A percentile compares a stretch with the other conserved stretches of the same genome.
phyloP scores from a whole-genome alignment of 805 yeast species.

The Nakazawaea sp. region DNA sequence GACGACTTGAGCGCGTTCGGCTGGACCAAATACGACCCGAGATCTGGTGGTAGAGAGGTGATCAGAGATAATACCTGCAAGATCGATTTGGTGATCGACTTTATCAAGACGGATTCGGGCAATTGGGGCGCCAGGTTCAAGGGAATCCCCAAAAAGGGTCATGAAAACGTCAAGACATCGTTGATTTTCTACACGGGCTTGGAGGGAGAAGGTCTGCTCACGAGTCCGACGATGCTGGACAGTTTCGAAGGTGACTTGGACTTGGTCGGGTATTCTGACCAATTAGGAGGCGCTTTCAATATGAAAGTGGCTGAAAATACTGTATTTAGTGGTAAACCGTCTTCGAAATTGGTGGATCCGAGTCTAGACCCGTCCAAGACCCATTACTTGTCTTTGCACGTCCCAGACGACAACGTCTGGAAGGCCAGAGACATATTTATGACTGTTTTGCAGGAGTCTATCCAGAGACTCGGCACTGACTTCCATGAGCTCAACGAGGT shows the following conservation, averaged over 20 bases:
- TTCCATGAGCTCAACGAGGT: conserved; percentile 19
- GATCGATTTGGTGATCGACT: conserved; percentile 59
- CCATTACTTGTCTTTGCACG: conserved; percentile 60
- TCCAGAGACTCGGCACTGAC: conserved; percentile 35
- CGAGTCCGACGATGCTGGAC: conserved; percentile 27
- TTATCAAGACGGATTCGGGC: conserved; percentile 62
- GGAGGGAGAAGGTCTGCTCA: conserved; percentile 50
- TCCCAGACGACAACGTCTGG: conserved; percentile 74
- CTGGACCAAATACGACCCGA: conserved; percentile 85
- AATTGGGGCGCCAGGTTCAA: conserved; percentile 77
- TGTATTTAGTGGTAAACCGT: conserved; percentile 35
- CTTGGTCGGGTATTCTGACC: conserved; percentile 49
- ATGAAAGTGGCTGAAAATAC: conserved; percentile 55
- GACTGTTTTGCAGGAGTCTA: conserved; percentile 62
- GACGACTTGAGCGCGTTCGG: conserved; percentile 71
- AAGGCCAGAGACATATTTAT: conserved; percentile 68
- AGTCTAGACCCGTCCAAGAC: conserved; percentile 51
- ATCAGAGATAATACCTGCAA: conserved; percentile 62
- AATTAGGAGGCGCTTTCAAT: conserved; percentile 58
- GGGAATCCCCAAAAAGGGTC: conserved; percentile 53
- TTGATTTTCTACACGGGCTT: conserved; percentile 75
- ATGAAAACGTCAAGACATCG: conserved; percentile 45
- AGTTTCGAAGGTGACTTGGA: conserved; percentile 25
- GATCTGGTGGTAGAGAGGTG: conserved; percentile 77
- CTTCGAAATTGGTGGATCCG: conserved; percentile 23